Evolutionary conservation across 2,329 filamentous ascomycete genomes (phyloP), one percentile per base, ranked within the genome.

Genomic region (Albophoma yamanashiensis): DNA sequence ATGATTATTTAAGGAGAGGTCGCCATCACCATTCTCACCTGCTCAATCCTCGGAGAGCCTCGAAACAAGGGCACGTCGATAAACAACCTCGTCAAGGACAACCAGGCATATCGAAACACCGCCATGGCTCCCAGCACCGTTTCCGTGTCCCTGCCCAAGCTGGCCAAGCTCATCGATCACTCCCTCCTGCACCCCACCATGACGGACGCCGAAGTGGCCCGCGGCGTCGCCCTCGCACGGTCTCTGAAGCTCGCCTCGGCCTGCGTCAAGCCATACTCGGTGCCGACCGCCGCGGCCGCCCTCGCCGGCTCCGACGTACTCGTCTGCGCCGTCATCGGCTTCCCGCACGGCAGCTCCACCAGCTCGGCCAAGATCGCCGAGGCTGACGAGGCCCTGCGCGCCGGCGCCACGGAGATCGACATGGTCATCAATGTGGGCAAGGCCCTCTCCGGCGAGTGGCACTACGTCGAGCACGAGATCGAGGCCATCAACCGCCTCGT

Each of bases 341-440:
- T 87, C 64, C 84, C 84, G 0, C 80, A 84, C 65, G 83, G 84
- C 2, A 84, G 79, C 68, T 80, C 76, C 64, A 83, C 79, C 0
- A 80, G 78, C 0, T 69, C 73, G 15, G 75, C 80, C 62, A 87
- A 87, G 66, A 76, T 82, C 1, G 69, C 74, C 31, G 84, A 86
- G 64, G 80, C 83, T 0, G 68, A 67, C 0, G 73, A 74, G 1
- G 82, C 82, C 0, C 75, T 75, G 0, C 64, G 70, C 3, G 75
- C 74, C 0, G 83, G 82, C 1, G 82, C 77, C 1, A 64, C 69
- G 1, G 83, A 86, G 67, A 78, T 86, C 31, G 83, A 86, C 67
- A 81, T 86, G 79, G 82, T 86, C 1, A 73, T 86, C 63, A 85
- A 87, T 60, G 69, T 86, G 14, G 83, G 83, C 40, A 84, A 85